Evolutionary conservation across 257 asterid genomes (phyloP), one percentile per base, ranked within the genome.

Genomic region (Forsythia viridissima): DNA sequence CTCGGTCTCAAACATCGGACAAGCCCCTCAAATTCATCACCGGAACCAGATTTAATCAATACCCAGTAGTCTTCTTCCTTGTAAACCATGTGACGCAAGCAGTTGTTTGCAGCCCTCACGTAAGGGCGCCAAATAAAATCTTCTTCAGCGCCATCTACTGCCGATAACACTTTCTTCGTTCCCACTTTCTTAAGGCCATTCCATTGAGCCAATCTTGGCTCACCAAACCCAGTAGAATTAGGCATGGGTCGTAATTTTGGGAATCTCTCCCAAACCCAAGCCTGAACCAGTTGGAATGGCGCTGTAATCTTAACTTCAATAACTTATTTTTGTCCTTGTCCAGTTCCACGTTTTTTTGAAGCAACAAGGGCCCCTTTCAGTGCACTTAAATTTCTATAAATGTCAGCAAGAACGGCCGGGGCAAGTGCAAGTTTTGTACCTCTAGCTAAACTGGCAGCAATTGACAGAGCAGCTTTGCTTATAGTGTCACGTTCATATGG

Each of bases 171-270:
- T 57, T 70, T 18, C 9, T 40, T 34, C 3, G 13, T 5, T 5
- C 2, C 38, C 10, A 6, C 4, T 72, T 51, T 76, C 44, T 43
- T 82, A 57, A 80, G 0, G 30, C 37, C 40, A 36, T 65, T 21
- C 93, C 91, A 90, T 30, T 80, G 71, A 24, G 82, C 84, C 55
- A 86, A 68, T 67, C 87, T 76, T 46, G 86, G 86, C 39, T 80
- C 83, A 16, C 69, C 77, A 8, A 0, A 0, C 15, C 9, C 36
- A 3, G 68, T 10, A 2, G 66, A 12, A 34, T 42, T 63, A 1
- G 86, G 85, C 10, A 30, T 57, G 4, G 75, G 83, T 20, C 46
- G 51, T 15, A 86, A 69, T 0, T 36, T 1, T 0, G 83, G 85
- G 16, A 86, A 83, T 15, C 91, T 83, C 70, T 87, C 90, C 87